Evolutionary conservation across 108 stramenopile genomes (phyloP).

Genomic region (Aurantiochytrium sp.): DNA sequence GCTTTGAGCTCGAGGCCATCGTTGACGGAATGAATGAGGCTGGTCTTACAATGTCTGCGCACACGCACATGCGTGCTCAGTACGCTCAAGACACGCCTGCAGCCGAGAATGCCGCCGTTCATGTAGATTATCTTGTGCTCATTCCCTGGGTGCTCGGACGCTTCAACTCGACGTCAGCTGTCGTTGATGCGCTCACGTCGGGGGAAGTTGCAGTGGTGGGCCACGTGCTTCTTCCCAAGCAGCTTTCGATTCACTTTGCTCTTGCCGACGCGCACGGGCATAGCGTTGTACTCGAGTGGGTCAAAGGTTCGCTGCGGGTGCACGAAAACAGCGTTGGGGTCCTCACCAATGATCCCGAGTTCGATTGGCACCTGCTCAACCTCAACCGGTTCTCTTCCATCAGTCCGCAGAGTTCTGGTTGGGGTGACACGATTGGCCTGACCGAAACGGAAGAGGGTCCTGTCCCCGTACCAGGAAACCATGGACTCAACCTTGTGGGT

Average conservation of each 20-base stretch:
- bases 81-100: neutral
- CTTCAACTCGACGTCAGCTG: neutral
- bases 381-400: neutral
- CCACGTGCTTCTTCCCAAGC: neutral
- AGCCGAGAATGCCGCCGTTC: neutral
- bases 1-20: neutral
- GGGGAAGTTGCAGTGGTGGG: neutral
- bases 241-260: neutral
- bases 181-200: neutral
- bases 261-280: neutral
- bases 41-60: neutral
- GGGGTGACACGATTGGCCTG: neutral
- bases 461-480: neutral
- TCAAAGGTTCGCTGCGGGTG: neutral
- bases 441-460: neutral
- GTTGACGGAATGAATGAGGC: slow-evolving; percentile 24
- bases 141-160: neutral
- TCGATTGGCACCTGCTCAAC: slow-evolving; percentile 20
- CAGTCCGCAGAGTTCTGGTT: neutral
- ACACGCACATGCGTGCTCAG: neutral
- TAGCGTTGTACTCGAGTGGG: neutral
- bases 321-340: slow-evolving; percentile 20
- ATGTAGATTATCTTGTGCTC: neutral
- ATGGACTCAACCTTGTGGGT: slow-evolving; percentile 2
- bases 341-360: slow-evolving; percentile 20